Conservation (phyloP, 176 grass and related monocot species). For the Triticum aestivum region DNA sequence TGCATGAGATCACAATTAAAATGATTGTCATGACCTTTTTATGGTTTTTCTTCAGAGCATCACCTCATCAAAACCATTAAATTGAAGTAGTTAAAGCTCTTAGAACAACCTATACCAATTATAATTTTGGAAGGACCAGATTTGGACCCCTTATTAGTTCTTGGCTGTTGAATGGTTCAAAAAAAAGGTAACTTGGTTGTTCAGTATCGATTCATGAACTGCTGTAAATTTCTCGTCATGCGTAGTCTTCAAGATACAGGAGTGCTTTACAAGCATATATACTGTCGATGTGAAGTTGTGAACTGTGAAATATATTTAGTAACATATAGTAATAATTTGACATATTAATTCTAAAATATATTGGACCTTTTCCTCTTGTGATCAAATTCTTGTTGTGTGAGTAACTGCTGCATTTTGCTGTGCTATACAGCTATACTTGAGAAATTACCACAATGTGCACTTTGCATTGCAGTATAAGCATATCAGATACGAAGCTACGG, state of each 20-base stretch:
- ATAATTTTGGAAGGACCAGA: background rate
- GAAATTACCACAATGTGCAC: no score
- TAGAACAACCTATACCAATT: background rate
- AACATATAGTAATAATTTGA: no score
- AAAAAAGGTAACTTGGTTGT: background rate
- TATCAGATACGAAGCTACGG: background rate
- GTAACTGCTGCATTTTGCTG: background rate
- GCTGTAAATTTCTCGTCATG: background rate
- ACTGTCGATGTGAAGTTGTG: background rate
- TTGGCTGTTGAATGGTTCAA: no score
- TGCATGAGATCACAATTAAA: no score
- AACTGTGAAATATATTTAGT: background rate
- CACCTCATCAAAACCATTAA: background rate
- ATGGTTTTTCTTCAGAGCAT: no score
- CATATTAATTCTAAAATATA: background rate
- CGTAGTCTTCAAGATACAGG: background rate
- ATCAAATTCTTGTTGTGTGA: background rate
- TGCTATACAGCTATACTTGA: no score
- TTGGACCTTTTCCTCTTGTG: background rate
- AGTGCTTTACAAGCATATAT: background rate
- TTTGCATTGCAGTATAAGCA: no score
- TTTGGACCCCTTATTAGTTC: no score
- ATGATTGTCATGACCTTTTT: no score
- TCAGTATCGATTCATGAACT: background rate
- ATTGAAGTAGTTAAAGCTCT: background rate